Conservation (phyloP, 768 basidiomycete species). For the Rhizopogon vulgaris region DNA sequence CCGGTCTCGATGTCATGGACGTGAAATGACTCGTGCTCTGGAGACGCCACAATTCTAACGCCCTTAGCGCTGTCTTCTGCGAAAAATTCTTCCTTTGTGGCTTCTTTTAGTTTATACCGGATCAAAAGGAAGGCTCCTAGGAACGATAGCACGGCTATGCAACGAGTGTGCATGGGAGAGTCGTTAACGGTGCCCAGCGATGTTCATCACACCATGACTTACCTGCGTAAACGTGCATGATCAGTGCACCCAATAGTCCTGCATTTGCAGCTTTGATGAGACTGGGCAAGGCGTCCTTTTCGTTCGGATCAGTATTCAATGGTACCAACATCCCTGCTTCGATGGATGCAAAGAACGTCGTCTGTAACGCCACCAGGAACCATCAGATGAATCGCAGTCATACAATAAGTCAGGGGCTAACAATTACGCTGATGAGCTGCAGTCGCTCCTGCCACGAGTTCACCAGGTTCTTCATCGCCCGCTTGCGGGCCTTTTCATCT, state of each 20-base stretch:
- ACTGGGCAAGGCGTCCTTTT: background rate
- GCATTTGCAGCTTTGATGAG: conserved; percentile 35
- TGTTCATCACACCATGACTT: conserved; percentile 9
- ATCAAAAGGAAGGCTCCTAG: conserved; percentile 51
- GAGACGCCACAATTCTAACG: conserved; percentile 18
- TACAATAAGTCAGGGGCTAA: conserved; percentile 20
- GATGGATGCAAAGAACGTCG: conserved; percentile 57
- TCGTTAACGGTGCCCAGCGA: conserved; percentile 17
- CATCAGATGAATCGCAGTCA: background rate
- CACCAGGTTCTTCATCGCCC: conserved; percentile 45
- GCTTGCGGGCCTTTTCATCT: conserved; percentile 39
- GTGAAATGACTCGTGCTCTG: conserved; percentile 6
- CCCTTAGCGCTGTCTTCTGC: conserved; percentile 17
- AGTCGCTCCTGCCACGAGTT: conserved; percentile 59
- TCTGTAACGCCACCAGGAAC: conserved; percentile 26
- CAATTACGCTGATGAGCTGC: conserved; percentile 55
- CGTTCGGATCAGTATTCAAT: conserved; percentile 27
- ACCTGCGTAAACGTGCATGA: conserved; percentile 51
- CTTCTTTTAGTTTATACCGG: conserved; percentile 48
- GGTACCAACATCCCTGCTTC: conserved; percentile 45
- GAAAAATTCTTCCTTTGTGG: conserved; percentile 40
- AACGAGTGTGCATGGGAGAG: background rate
- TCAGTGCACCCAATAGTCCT: conserved; percentile 43
- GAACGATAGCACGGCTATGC: conserved; percentile 40
- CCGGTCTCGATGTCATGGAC: conserved; percentile 12